phyloP scores from a whole-genome alignment of 805 yeast genomes.

The Candida patagonica region DNA sequence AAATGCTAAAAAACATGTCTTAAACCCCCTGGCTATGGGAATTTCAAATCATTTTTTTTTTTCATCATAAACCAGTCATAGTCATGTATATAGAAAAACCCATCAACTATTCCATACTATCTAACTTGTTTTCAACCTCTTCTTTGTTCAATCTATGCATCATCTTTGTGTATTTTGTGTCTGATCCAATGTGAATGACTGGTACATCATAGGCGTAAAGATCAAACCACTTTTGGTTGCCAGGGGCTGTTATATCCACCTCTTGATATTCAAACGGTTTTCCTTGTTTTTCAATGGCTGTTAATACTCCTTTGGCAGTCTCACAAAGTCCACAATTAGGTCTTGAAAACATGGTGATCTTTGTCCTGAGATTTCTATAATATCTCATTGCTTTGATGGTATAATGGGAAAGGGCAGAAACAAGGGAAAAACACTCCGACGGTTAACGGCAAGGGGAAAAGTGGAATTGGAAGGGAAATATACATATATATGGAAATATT shows the following conservation, averaged over 20 bases:
- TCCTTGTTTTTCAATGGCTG: neutral
- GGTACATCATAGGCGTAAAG: constrained; percentile 32
- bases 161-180: constrained; percentile 8
- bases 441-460: too few species aligned
- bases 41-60: too few species aligned
- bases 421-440: too few species aligned
- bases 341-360: constrained; percentile 22
- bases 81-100: too few species aligned
- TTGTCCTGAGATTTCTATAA: neutral
- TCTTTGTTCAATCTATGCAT: constrained; percentile 23
- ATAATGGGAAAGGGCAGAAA: too few species aligned
- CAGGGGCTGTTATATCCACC: constrained; percentile 28
- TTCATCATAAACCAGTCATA: too few species aligned
- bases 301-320: constrained; percentile 21
- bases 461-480: too few species aligned
- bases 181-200: constrained; percentile 22
- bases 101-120: too few species aligned
- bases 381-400: too few species aligned
- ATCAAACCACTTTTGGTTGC: constrained; percentile 28
- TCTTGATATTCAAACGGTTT: constrained; percentile 16
- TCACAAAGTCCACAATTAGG: constrained; percentile 31
- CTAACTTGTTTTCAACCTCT: constrained; percentile 14
- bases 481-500: too few species aligned
- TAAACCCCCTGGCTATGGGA: too few species aligned
- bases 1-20: too few species aligned